phyloP scores from a whole-genome alignment of 148 eudicot species.

The Fagopyrum homotropicum region DNA sequence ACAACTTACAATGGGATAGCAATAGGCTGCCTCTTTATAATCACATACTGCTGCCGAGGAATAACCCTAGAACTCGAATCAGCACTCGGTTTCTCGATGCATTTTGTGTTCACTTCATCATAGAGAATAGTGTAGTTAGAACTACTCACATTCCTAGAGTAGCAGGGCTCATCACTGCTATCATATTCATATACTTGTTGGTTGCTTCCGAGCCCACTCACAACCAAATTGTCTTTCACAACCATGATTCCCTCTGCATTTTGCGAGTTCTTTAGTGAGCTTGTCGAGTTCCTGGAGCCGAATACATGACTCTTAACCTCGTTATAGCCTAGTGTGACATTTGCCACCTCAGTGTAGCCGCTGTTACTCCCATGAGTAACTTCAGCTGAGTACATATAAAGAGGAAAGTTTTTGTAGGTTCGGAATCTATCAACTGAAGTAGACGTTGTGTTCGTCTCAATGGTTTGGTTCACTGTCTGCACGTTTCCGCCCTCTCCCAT shows the following conservation, averaged over 20 bases:
- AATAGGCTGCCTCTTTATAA: not conserved
- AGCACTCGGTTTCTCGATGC: slow-evolving; percentile 20
- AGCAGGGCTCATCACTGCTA: slow-evolving; percentile 33
- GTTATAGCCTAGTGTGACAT: slow-evolving; percentile 45
- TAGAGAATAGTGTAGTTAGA: slow-evolving; percentile 68
- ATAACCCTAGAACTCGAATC: not conserved
- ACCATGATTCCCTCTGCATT: slow-evolving; percentile 38
- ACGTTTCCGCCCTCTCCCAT: slow-evolving; percentile 44
- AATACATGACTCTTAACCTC: slow-evolving; percentile 22
- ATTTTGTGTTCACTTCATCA: slow-evolving; percentile 42
- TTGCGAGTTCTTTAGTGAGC: slow-evolving; percentile 37
- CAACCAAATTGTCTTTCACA: slow-evolving; percentile 41
- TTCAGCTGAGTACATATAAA: slow-evolving; percentile 37
- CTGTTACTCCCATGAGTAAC: slow-evolving; percentile 29
- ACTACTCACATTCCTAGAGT: slow-evolving; percentile 60
- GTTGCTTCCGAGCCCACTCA: slow-evolving; percentile 43
- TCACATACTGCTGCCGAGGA: slow-evolving; percentile 1
- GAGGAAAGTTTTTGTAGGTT: slow-evolving; percentile 43
- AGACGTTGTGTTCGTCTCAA: slow-evolving; percentile 38
- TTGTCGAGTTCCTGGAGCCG: slow-evolving; percentile 14
- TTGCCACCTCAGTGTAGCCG: slow-evolving; percentile 30
- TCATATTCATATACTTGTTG: slow-evolving; percentile 35
- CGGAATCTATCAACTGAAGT: not conserved
- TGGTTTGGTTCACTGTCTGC: slow-evolving; percentile 64
- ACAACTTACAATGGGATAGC: not conserved